Conservation (phyloP, 805 yeast genomes). For the Lachancea fermentati region DNA sequence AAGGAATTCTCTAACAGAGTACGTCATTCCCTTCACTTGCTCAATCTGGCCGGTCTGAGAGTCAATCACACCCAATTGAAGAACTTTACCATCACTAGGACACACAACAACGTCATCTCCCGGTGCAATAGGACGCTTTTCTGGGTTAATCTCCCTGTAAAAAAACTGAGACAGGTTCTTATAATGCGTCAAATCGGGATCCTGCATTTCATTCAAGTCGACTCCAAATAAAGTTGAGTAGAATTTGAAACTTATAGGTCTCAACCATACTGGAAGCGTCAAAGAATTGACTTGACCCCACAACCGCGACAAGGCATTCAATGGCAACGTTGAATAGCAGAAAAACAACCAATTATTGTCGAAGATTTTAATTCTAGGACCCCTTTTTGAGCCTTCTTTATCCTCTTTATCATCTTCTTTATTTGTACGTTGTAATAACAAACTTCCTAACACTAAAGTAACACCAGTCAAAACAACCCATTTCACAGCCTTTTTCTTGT, state of each 20-base stretch:
- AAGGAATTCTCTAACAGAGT: constrained; percentile 79
- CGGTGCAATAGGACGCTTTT: constrained; percentile 68
- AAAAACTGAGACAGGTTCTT: constrained; percentile 85
- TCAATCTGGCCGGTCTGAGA: constrained; percentile 78
- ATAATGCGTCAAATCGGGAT: constrained; percentile 69
- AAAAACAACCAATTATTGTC: constrained; percentile 76
- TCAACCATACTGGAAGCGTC: constrained; percentile 79
- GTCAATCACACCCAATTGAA: constrained; percentile 73
- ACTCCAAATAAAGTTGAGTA: constrained; percentile 83
- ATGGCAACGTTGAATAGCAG: constrained; percentile 83
- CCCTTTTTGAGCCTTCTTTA: constrained; percentile 21
- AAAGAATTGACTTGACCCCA: constrained; percentile 92
- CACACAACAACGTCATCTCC: constrained; percentile 59
- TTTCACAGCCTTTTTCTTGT: constrained; percentile 16
- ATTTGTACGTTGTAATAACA: constrained; percentile 20
- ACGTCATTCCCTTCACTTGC: constrained; percentile 95
- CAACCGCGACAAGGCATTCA: constrained; percentile 81
- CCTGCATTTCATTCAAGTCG: constrained; percentile 81
- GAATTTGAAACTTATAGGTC: constrained; percentile 73
- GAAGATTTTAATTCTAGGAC: constrained; percentile 34
- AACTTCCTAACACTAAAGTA: constrained; percentile 25
- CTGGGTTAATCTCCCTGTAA: constrained; percentile 74
- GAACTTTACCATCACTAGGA: constrained; percentile 90
- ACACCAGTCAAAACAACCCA: constrained; percentile 29
- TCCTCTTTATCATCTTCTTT: constrained; percentile 44